These are phyloP conservation scores for Globisporangium viniferum DNA, from an alignment of 352 stramenopile species.

Conservation along the genomic window DNA sequence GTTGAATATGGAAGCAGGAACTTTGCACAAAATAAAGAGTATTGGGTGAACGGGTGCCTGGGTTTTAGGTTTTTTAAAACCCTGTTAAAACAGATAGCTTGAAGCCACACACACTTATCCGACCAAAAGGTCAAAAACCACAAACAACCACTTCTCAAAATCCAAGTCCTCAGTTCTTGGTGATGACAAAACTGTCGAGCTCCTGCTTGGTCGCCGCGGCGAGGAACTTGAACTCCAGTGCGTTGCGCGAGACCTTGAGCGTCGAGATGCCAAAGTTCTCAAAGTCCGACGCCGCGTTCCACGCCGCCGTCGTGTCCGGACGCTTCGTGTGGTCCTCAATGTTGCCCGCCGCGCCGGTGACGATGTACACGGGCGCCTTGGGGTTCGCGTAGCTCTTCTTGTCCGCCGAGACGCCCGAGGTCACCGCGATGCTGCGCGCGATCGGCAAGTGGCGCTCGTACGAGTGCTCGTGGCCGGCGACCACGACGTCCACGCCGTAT, in stretches of 20 bases:
- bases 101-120: too few relatives aligned
- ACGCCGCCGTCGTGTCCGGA: conserved; percentile 17
- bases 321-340: conserved; percentile 16
- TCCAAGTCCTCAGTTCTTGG: conserved; percentile 18
- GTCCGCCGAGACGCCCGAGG: conserved; percentile 29
- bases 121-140: too few relatives aligned
- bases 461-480: conserved; percentile 36
- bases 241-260: conserved; percentile 25
- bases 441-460: conserved; percentile 34
- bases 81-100: too few relatives aligned
- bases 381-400: conserved; percentile 30
- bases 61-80: too few relatives aligned
- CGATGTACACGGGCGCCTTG: conserved; percentile 35
- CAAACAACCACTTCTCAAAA: too few relatives aligned
- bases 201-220: conserved; percentile 20
- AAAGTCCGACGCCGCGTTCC: conserved; percentile 30
- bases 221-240: conserved; percentile 31
- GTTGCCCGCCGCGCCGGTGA: conserved; percentile 30
- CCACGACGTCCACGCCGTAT: conserved; percentile 38
- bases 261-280: conserved; percentile 33
- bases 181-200: conserved; percentile 36
- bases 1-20: neutral
- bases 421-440: conserved; percentile 16
- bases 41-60: too few relatives aligned
- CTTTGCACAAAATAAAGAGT: neutral